Base-by-base conservation (phyloP, 305 asterid genomes). In the Salvia sclarea region DNA sequence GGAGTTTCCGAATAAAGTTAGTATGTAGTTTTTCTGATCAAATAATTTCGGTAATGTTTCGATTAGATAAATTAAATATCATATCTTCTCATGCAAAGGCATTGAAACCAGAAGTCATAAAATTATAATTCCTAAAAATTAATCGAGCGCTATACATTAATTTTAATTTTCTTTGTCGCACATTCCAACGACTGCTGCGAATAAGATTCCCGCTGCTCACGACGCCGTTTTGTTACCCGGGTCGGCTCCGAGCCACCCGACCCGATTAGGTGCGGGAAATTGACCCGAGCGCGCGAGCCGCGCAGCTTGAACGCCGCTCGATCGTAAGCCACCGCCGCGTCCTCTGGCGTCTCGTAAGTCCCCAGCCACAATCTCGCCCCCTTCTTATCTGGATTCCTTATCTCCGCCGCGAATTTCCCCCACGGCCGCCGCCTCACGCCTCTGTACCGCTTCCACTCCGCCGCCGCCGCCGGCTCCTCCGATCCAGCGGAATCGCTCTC, bases 351-450 rank as follows among this genome's bases (percentile, higher is more conserved):
- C 69, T 53, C 80, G 49, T 75, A 79, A 22, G 80, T 79, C 66
- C 83, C 83, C 33, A 80, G 77, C 84, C 84, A 80, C 71, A 70
- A 1, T 18, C 84, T 76, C 20, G 72, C 6, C 17, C 84, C 81
- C 25, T 69, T 80, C 68, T 66, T 80, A 0, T 54, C 76, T 0
- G 84, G 77, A 44, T 73, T 67, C 59, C 80, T 57, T 0, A 75
- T 71, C 73, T 79, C 83, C 69, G 83, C 83, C 35, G 80, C 80
- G 17, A 79, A 79, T 66, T 71, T 79, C 49, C 83, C 83, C 83
- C 80, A 79, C 18, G 81, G 78, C 57, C 82, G 71, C 73, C 79
- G 76, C 61, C 82, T 69, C 45, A 70, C 77, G 16, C 82, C 79
- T 8, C 59, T 60, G 72, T 70, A 79, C 44, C 78, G 53, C 66